Percentiles rank a stretch among this genome's conserved stretches.
Conservation (phyloP, 768 basidiomycete genomes). For the Exidia glandulosa region DNA sequence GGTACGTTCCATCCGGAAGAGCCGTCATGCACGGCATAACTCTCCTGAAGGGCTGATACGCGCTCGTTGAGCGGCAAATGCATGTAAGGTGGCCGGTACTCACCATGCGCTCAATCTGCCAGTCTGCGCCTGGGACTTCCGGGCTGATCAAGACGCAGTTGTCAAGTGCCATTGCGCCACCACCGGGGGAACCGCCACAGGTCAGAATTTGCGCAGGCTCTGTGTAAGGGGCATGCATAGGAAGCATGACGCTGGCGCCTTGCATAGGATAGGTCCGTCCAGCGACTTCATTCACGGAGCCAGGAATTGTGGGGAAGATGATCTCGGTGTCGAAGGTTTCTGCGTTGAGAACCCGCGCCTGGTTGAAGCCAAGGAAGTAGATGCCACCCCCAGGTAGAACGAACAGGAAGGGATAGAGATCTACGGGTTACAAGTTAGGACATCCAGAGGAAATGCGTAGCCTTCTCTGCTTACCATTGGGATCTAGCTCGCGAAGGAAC, state of each 20-base stretch:
- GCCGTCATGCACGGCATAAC: slow-evolving; percentile 13
- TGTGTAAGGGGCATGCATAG: slow-evolving; percentile 62
- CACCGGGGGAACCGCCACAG: slow-evolving; percentile 11
- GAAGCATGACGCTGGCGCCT: slow-evolving; percentile 15
- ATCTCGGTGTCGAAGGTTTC: slow-evolving; percentile 48
- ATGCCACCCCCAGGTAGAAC: slow-evolving; percentile 59
- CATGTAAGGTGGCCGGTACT: slow-evolving; percentile 10
- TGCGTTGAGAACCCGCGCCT: slow-evolving; percentile 65
- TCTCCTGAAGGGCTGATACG: slow-evolving; percentile 36
- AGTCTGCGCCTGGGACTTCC: slow-evolving; percentile 47
- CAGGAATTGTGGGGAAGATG: slow-evolving; percentile 20
- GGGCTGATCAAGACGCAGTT: slow-evolving; percentile 56
- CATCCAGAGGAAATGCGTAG: too few relatives aligned
- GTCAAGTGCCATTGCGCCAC: slow-evolving; percentile 9
- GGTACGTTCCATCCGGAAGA: slow-evolving; percentile 12
- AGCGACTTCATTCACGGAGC: slow-evolving; percentile 32
- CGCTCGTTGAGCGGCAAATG: neutral
- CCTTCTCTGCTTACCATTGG: too few relatives aligned
- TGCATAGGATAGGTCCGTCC: slow-evolving; percentile 13
- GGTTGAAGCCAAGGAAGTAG: slow-evolving; percentile 74
- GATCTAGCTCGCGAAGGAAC: slow-evolving; percentile 46
- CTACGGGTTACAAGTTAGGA: too few relatives aligned
- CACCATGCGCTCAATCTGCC: slow-evolving; percentile 75
- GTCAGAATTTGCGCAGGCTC: slow-evolving; percentile 8
- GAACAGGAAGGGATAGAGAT: slow-evolving; percentile 62